Percentiles rank a stretch among this genome's conserved stretches.
Evolutionary conservation across 73 alveolate genomes (phyloP).

Genomic region (Tetrahymena elliotti): DNA sequence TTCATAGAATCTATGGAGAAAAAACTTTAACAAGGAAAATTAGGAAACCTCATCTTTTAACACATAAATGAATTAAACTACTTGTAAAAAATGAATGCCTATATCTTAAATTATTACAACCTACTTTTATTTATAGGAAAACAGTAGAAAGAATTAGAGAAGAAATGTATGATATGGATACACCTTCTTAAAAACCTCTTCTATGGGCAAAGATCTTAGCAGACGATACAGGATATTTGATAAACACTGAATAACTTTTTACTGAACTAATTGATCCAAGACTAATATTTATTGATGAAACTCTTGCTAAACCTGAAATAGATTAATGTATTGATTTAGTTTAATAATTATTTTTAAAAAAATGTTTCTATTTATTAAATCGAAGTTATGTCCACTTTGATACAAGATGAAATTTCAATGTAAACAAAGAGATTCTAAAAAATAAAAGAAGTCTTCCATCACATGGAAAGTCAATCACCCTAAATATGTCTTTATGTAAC

Average conservation of each 20-base stretch:
- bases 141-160: neutral
- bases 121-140: neutral
- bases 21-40: neutral
- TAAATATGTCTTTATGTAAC: slow-evolving; percentile 18
- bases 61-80: neutral
- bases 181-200: slow-evolving; percentile 18
- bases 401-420: neutral
- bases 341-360: neutral
- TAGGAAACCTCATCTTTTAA: neutral
- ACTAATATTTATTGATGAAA: slow-evolving; percentile 21
- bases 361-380: neutral
- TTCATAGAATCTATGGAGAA: neutral
- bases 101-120: neutral
- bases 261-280: slow-evolving; percentile 30
- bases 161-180: slow-evolving; percentile 11
- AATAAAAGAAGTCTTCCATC: neutral
- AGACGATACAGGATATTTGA: slow-evolving; percentile 1
- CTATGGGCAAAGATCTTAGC: slow-evolving; percentile 14
- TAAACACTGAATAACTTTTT: neutral
- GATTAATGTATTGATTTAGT: slow-evolving; percentile 6
- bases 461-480: slow-evolving; percentile 3
- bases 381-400: neutral
- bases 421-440: neutral
- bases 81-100: neutral
- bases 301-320: neutral